phyloP scores from a whole-genome alignment of 1,139 yeast species.

The Blastobotrys serpentis region DNA sequence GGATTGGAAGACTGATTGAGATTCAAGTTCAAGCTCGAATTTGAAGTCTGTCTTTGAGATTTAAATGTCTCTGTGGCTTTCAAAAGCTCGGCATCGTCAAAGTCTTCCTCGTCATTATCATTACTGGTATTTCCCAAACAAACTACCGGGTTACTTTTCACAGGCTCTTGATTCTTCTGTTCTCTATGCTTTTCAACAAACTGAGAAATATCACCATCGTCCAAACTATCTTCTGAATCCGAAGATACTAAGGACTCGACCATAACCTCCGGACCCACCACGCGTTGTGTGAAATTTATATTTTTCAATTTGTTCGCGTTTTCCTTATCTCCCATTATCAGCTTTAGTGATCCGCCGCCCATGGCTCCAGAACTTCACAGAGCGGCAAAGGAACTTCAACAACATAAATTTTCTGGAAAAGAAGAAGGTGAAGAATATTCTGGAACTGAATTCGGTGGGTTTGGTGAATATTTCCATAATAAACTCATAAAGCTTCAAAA shows the following conservation, averaged over 20 bases:
- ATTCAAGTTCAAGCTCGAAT: not conserved
- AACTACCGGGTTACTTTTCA: too few species aligned
- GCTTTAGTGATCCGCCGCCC: not conserved
- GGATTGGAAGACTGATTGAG: not conserved
- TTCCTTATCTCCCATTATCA: not conserved
- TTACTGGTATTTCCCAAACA: too few species aligned
- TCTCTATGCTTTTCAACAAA: not conserved
- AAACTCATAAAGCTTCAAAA: constrained; percentile 67
- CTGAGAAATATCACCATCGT: not conserved
- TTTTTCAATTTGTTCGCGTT: constrained; percentile 4
- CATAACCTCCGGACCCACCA: not conserved
- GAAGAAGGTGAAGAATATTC: constrained; percentile 39
- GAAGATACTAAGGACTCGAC: not conserved
- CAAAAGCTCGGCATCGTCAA: constrained; percentile 12
- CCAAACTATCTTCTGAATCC: not conserved
- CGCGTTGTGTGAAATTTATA: not conserved
- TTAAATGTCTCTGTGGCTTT: constrained; percentile 1
- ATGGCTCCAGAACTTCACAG: constrained; percentile 27
- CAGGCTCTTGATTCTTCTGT: not conserved
- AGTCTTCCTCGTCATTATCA: constrained; percentile 5
- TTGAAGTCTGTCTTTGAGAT: not conserved
- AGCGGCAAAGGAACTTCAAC: constrained; percentile 23
- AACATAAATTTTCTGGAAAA: constrained; percentile 22
- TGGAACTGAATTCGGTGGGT: constrained; percentile 65
- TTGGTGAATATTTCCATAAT: constrained; percentile 62